Conservation (phyloP, 2,329 filamentous ascomycete species). For the Colletotrichum chrysophilum region DNA sequence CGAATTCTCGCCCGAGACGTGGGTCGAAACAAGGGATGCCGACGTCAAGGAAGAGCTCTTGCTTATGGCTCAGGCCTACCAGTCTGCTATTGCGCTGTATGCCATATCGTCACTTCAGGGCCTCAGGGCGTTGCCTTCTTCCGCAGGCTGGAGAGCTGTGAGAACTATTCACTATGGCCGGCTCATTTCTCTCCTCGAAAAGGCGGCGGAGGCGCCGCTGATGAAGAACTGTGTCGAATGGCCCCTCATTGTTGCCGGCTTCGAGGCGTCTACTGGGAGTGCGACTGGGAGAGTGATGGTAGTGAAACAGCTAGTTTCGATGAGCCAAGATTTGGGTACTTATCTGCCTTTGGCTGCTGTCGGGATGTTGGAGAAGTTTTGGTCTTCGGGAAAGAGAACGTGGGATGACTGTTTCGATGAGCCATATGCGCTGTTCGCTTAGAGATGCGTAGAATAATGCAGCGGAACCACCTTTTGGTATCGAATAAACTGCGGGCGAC, state of each 20-base stretch:
- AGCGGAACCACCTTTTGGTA: too few species aligned
- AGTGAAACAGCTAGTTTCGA: neutral
- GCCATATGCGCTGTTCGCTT: neutral
- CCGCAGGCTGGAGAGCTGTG: slow-evolving; percentile 4
- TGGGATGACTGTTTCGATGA: slow-evolving; percentile 16
- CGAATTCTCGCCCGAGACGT: slow-evolving; percentile 33
- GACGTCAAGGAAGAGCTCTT: slow-evolving; percentile 6
- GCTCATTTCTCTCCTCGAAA: slow-evolving; percentile 24
- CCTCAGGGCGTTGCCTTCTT: slow-evolving; percentile 29
- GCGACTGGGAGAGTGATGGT: neutral
- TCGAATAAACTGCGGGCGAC: too few species aligned
- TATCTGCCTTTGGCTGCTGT: neutral
- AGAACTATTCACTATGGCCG: slow-evolving; percentile 10
- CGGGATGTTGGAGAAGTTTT: neutral
- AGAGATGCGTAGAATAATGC: neutral
- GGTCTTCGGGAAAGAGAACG: neutral
- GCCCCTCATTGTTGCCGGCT: slow-evolving; percentile 4
- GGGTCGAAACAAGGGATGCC: slow-evolving; percentile 25
- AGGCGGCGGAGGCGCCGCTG: neutral
- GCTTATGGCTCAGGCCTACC: slow-evolving; percentile 29
- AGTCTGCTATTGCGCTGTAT: slow-evolving; percentile 36
- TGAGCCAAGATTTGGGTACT: neutral
- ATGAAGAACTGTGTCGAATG: neutral
- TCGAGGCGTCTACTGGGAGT: neutral
- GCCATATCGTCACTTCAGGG: slow-evolving; percentile 40